Conservation (phyloP, 352 stramenopile genomes). For the Phytophthora chlamydospora region DNA sequence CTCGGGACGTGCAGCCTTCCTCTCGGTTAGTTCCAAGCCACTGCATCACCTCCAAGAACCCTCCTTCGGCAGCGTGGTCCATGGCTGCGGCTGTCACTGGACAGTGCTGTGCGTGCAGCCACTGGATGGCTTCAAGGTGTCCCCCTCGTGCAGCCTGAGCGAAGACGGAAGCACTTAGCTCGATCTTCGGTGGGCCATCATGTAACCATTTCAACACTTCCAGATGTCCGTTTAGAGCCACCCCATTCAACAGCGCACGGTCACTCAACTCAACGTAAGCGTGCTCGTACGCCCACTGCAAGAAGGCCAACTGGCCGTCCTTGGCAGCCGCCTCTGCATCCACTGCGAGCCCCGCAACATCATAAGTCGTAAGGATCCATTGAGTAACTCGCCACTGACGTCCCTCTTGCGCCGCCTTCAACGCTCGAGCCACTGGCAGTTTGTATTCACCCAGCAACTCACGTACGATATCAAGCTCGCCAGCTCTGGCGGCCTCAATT, state of each 20-base stretch:
- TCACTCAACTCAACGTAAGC: not conserved
- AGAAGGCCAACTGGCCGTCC: conserved; percentile 1
- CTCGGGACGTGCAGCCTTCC: conserved; percentile 13
- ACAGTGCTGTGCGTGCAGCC: conserved; percentile 2
- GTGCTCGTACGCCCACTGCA: conserved; percentile 7
- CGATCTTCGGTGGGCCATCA: not conserved
- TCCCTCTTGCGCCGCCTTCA: not conserved
- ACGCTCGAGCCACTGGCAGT: not conserved
- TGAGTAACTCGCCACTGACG: not conserved
- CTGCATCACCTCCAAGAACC: conserved; percentile 11
- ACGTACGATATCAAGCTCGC: not conserved
- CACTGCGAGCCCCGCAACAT: not conserved
- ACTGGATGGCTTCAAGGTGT: conserved; percentile 13
- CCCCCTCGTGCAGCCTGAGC: not conserved
- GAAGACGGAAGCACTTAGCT: not conserved
- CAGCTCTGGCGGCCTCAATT: not conserved
- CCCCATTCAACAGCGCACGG: not conserved
- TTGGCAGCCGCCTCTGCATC: not conserved
- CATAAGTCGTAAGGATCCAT: not conserved
- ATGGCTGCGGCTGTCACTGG: not conserved
- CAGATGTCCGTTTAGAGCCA: not conserved
- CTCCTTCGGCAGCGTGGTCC: conserved; percentile 7
- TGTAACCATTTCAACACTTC: not conserved
- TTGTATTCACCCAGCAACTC: not conserved
- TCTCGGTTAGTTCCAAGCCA: conserved; percentile 15